Conservation (phyloP, 805 yeast genomes). For the Kodamaea fukazawae region DNA sequence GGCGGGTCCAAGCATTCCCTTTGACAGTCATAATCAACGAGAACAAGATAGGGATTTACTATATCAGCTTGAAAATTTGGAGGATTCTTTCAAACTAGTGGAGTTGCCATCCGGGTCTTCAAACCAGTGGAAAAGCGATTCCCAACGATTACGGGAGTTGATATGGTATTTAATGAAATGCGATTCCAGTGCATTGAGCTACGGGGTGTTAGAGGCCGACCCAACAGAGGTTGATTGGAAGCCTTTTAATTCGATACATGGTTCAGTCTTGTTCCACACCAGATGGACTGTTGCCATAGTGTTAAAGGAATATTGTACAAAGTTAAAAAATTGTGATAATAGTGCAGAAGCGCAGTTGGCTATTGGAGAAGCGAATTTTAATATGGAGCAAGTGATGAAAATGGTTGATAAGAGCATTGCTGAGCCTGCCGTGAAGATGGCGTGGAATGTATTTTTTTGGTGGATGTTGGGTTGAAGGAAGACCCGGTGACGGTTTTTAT, state of each 20-base stretch:
- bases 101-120: conserved; percentile 2
- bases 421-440: conserved; percentile 10
- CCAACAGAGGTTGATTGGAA: conserved; percentile 5
- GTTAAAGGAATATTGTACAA: conserved; percentile 21
- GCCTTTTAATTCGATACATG: conserved; percentile 4
- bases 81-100: neutral
- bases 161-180: conserved; percentile 31
- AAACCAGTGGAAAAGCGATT: conserved; percentile 17
- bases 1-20: conserved; percentile 4
- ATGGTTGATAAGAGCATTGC: conserved; percentile 8
- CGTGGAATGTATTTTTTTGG: conserved; percentile 5
- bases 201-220: neutral
- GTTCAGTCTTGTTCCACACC: conserved; percentile 20
- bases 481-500: too few species aligned
- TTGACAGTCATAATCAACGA: too few species aligned
- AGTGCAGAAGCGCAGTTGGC: conserved; percentile 1
- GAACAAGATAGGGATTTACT: too few species aligned
- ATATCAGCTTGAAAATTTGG: too few species aligned
- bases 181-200: neutral
- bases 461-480: conserved; percentile 5
- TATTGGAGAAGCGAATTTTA: conserved; percentile 8
- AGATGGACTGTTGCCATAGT: conserved; percentile 20
- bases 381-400: conserved; percentile 11
- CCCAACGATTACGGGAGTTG: conserved; percentile 26
- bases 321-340: conserved; percentile 5